Base-by-base conservation (phyloP, 805 yeast genomes). In the Myxozyma kluyveri region DNA sequence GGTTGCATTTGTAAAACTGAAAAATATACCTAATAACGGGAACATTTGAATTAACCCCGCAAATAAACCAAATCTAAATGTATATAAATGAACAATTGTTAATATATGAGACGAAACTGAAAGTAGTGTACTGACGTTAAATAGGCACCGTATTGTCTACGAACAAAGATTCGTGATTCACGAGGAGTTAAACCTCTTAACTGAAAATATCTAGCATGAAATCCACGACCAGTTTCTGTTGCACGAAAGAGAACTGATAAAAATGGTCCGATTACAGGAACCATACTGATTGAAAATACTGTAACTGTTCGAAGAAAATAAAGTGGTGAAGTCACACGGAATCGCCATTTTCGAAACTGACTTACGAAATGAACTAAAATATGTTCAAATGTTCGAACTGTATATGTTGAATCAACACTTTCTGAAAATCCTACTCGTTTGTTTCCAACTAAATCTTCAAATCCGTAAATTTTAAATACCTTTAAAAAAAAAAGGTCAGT, bases 191-290 rank as follows among this genome's bases (percentile, higher is more conserved):
- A 73, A 1, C 75, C 78, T 57, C 77, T 79, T 39, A 80, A 65
- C n/a, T 69, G 69, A 53, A 75, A 80, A 57, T 79, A 81, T 38
- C 83, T 65, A 7, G 65, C 58, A 47, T 79, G 84, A 12, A 73
- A 68, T 24, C 64, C 65, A 42, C 72, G 66, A 0, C 81, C 84
- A 38, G 72, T 72, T 9, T 73, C 62, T 0, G 81, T 75, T 0
- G 83, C 76, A 46, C 70, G 73, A 7, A 78, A 42, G 5, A 75
- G 44, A 14, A 77, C 65, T 5, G 74, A 72, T 12, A 79, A 14
- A 6, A 72, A 21, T 0, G 83, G 81, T 0, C 85, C 85, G 5
- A 76, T 23, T 12, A 79, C 21, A 0, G 86, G 86, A 9, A 81
- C 69, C 43, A 70, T 58, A n/a, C 72, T 69, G 12, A 79, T 52